phyloP scores from a whole-genome alignment of 1,139 yeast species.

The Kurtzmaniella quercitrusa region DNA sequence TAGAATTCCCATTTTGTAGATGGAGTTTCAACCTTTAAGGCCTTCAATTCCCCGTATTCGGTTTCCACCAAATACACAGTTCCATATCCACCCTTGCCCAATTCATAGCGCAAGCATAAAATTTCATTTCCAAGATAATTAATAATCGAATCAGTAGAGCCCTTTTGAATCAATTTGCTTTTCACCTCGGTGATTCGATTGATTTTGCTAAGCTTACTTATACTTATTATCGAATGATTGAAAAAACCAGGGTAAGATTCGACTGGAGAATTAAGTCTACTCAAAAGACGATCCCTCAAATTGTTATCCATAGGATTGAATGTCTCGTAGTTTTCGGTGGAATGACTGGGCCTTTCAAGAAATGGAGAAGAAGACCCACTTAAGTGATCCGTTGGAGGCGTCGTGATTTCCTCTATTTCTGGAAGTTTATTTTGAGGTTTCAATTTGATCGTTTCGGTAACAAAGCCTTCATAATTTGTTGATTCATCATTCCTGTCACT shows the following conservation, averaged over 20 bases:
- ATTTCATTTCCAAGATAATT: conserved; percentile 49
- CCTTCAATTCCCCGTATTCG: conserved; percentile 53
- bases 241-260: conserved; percentile 27
- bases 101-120: conserved; percentile 53
- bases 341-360: conserved; percentile 31
- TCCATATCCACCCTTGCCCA: conserved; percentile 83
- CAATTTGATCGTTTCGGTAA: conserved; percentile 44
- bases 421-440: conserved; percentile 7
- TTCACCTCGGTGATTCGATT: conserved; percentile 32
- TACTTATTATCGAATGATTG: conserved; percentile 13
- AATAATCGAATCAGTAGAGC: conserved; percentile 40
- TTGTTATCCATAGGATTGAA: conserved; percentile 30
- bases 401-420: conserved; percentile 11
- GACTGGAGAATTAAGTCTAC: conserved; percentile 22
- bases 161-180: conserved; percentile 31
- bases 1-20: conserved; percentile 81
- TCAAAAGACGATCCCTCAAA: conserved; percentile 22
- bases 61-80: conserved; percentile 73
- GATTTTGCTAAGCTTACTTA: conserved; percentile 29
- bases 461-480: conserved; percentile 47
- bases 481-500: conserved; percentile 22
- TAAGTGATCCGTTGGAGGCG: conserved; percentile 33
- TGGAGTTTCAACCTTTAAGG: conserved; percentile 73
- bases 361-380: conserved; percentile 37
- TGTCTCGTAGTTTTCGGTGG: neutral